Evolutionary conservation across 176 grass and related monocot species (phyloP), one percentile per base, ranked within the genome.

Genomic region (Lolium perenne): DNA sequence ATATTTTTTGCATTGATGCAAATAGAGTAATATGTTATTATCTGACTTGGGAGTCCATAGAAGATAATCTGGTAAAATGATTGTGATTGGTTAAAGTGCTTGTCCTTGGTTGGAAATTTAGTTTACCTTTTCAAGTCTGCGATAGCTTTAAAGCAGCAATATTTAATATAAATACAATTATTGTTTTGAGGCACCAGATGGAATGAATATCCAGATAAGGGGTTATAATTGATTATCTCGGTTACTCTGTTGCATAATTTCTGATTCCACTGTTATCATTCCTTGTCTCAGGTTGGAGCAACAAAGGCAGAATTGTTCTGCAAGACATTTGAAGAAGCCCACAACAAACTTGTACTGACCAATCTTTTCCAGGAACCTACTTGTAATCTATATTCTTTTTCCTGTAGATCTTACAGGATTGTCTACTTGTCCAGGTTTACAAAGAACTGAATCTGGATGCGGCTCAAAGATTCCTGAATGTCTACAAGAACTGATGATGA

Each of bases 401-500:
- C 40, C 40, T 53, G 6, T 46, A 57, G 21, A 61, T 32, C 76
- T 72, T 25, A 48, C 58, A 20, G 54, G 4, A 62, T 50, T 79
- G 63, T 75, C 62, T 82, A 63, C 58, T 16, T 63, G 18, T 53
- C 56, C 89, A 98, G 95, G 91, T 98, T 86, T 85, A 98, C 84
- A 90, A 89, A 87, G 91, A 95, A 86, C 43, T 98, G 88, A 92
- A 89, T 79, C 45, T 93, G 22, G 80, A 95, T 85, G 80, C 89
- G 74, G 95, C 91, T 48, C 81, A 83, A 79, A 98, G 84, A 18
- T 98, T 95, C 74, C 35, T 93, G 32, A 74, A 80, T 66, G 71
- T 85, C 18, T 80, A 88, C 43, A 84, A 89, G 61, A 92, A 76
- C 55, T 87, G 82, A 86, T 46, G 76, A 86, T 85, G 77, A 49